Conservation (phyloP, 1,284 basidiomycete genomes). For the Entoloma clypeatum region DNA sequence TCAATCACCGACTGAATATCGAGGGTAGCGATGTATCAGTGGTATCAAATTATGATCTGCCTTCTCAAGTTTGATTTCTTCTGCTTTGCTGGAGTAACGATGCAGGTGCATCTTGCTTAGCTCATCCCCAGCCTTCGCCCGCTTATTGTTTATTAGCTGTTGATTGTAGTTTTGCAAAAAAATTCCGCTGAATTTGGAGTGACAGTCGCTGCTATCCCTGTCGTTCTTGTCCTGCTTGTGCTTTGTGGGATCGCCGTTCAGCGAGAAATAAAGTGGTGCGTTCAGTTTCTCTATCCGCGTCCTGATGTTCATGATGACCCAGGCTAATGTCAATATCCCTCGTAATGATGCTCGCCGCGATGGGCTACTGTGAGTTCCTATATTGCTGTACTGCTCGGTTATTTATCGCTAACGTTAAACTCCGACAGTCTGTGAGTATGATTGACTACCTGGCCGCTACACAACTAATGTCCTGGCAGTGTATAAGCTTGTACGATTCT, state of each 20-base stretch:
- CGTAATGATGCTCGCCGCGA: constrained; percentile 69
- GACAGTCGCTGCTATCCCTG: constrained; percentile 76
- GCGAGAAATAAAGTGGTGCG: constrained; percentile 73
- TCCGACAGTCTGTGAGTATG: constrained; percentile 49
- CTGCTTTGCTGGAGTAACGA: constrained; percentile 79
- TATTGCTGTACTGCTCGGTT: constrained; percentile 1
- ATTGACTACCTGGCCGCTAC: constrained; percentile 1
- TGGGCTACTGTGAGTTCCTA: constrained; percentile 60
- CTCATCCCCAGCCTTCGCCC: background rate
- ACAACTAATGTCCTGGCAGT: constrained; percentile 37
- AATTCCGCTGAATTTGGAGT: constrained; percentile 73
- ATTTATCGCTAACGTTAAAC: constrained; percentile 14
- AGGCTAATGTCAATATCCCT: constrained; percentile 71
- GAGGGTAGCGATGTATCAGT: constrained; percentile 72
- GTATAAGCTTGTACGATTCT: constrained; percentile 79
- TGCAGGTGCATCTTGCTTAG: constrained; percentile 55
- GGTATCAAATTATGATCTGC: constrained; percentile 81
- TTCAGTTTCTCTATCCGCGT: constrained; percentile 9
- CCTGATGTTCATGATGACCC: constrained; percentile 12
- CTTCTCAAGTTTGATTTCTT: constrained; percentile 87
- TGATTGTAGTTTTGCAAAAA: constrained; percentile 65
- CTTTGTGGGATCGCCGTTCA: constrained; percentile 68
- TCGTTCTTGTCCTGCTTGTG: constrained; percentile 68
- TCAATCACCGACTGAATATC: constrained; percentile 11
- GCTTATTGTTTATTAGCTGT: constrained; percentile 41